Conservation (phyloP, 306 rosid genomes). For the Astragalus glycyphyllos region DNA sequence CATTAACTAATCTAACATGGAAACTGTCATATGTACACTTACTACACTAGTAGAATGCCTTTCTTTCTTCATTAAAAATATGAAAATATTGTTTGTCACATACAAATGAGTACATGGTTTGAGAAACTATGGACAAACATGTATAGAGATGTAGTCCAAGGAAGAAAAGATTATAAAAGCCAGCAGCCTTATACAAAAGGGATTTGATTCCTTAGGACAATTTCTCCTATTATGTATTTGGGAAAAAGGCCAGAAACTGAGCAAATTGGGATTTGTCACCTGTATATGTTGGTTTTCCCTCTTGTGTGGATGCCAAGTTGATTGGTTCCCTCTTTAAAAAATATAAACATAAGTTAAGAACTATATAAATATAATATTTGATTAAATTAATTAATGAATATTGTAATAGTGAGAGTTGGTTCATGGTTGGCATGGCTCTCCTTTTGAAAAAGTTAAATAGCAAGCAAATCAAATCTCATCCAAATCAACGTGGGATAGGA, state of each 20-base stretch:
- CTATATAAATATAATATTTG: conserved; percentile 17
- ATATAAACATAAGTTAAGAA: conserved; percentile 6
- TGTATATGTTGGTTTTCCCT: conserved; percentile 41
- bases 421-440: conserved; percentile 72
- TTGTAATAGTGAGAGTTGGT: conserved; percentile 52
- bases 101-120: conserved; percentile 39
- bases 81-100: conserved; percentile 33
- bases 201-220: conserved; percentile 61
- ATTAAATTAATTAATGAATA: conserved; percentile 19
- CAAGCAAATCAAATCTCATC: conserved; percentile 67
- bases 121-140: conserved; percentile 48
- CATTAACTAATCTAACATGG: conserved; percentile 17
- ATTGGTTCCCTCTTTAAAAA: conserved; percentile 42
- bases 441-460: conserved; percentile 69
- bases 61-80: conserved; percentile 28
- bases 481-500: conserved; percentile 66
- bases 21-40: conserved; percentile 11
- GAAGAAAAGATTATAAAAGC: conserved; percentile 54
- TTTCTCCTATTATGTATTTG: conserved; percentile 33
- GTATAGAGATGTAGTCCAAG: conserved; percentile 45
- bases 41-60: not conserved
- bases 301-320: conserved; percentile 33
- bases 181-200: conserved; percentile 47
- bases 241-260: conserved; percentile 36
- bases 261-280: conserved; percentile 47